phyloP scores from a whole-genome alignment of 2,329 filamentous ascomycete genomes.

The Xylariaceae sp. region DNA sequence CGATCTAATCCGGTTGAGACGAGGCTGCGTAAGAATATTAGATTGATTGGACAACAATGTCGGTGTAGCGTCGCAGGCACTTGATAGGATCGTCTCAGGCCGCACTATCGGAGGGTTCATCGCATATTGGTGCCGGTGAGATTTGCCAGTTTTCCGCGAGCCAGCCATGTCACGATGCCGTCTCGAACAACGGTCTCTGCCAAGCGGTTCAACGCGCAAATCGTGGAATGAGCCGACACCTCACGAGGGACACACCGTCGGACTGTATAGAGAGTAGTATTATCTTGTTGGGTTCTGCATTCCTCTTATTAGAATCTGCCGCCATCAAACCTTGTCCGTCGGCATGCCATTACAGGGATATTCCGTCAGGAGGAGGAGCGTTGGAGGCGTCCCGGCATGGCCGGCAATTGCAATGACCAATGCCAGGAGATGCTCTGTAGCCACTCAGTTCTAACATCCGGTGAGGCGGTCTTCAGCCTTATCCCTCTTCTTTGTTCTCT shows the following conservation, averaged over 20 bases:
- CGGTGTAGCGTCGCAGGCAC: constrained; percentile 21
- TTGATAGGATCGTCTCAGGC: constrained; percentile 4
- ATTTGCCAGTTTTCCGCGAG: constrained; percentile 5
- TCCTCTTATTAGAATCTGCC: background rate
- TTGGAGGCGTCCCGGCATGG: background rate
- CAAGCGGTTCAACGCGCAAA: background rate
- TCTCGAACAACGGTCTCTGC: background rate
- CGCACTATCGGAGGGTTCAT: constrained; percentile 9
- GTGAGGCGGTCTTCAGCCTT: constrained; percentile 15
- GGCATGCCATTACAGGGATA: background rate
- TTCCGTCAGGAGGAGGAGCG: background rate
- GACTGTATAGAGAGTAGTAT: background rate
- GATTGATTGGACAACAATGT: constrained; percentile 22
- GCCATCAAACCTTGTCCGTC: background rate
- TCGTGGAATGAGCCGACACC: background rate
- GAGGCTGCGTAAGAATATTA: constrained; percentile 15
- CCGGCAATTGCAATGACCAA: background rate
- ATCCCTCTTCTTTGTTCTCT: background rate
- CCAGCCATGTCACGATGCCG: background rate
- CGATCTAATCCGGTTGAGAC: constrained; percentile 12
- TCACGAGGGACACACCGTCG: background rate
- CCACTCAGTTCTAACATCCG: constrained; percentile 1
- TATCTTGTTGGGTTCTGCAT: background rate
- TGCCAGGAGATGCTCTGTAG: background rate
- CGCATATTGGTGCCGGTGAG: constrained; percentile 6